Base-by-base conservation (phyloP, 169 alveolate species). In the Plasmodium fragile region DNA sequence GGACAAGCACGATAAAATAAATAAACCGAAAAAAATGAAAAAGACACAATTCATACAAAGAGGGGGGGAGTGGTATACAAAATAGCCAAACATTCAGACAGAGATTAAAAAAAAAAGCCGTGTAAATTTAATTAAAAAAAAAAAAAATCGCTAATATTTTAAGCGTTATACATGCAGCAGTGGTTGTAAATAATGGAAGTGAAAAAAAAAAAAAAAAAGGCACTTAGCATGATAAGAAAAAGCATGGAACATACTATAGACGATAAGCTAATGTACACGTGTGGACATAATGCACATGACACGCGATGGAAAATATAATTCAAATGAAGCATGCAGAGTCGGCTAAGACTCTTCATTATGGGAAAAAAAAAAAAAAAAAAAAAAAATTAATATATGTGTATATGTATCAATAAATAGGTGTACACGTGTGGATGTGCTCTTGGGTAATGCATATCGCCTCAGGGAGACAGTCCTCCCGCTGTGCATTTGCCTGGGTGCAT, bases 371-470 rank as follows among this genome's bases (percentile, higher is more conserved):
- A 39, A 71, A 83, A 83, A 83, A 70, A 69, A 36, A 83, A 39
- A 72, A 83, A 59, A 83, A 83, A 83, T 28, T 72, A 49, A 73
- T 75, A 49, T 72, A 84, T 52, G 49, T 59, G 8, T 81, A 55
- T 30, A 55, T 81, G 43, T 81, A 53, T 53, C 30, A 69, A 82
- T 69, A 39, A 22, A 82, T 69, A 82, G 18, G 30, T 22, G 13
- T 55, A 11, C 36, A 10, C 25, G 75, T 25, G 36, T 65, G 75
- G 41, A 65, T 65, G 36, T 25, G 36, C 18, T 22, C 36, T n/a
- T 22, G 41, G 36, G 36, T 65, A 65, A 39, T 65, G 75, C 75
- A 65, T 65, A 65, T 25, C 75, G 41, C n/a, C 4, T 28, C 6
- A 39, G 13, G 13, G n/a, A 65, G 75, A 65, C 75, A 65, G 6